Percentiles rank a stretch among this genome's conserved stretches.
Evolutionary conservation across 139 green algal genomes (phyloP).

Genomic region (Volvox africanus): DNA sequence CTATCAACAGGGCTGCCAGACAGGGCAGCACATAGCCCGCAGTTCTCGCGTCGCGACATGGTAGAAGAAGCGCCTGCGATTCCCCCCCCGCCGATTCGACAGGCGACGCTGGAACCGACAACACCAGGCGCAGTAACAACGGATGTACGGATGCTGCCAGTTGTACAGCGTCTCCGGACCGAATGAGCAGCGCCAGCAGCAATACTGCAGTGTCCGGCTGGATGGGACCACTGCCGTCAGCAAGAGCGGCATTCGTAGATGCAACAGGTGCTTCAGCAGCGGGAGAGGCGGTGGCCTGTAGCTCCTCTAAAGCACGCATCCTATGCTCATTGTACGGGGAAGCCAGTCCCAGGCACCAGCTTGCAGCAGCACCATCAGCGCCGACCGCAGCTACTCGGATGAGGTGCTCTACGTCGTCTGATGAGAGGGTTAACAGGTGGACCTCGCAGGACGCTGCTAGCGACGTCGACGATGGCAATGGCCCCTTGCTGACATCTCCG

Average conservation of each 20-base stretch:
- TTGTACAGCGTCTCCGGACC: background rate
- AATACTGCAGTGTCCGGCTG: background rate
- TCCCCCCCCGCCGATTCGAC: too few species aligned
- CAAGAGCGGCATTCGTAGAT: background rate
- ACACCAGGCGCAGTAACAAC: background rate
- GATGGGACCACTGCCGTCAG: background rate
- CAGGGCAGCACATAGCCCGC: background rate
- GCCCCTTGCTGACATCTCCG: background rate
- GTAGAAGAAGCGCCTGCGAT: background rate
- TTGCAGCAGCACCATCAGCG: background rate
- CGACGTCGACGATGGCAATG: background rate
- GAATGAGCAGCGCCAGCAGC: background rate
- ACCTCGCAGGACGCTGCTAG: background rate
- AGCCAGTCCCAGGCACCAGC: constrained; percentile 12
- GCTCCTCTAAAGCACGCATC: background rate
- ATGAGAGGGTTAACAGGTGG: background rate
- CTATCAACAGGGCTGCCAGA: background rate
- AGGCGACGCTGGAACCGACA: background rate
- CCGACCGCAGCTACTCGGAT: background rate
- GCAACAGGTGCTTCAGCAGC: too few species aligned
- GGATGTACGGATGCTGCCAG: background rate
- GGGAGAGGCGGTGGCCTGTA: background rate
- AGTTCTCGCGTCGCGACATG: background rate
- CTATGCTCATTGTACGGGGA: constrained; percentile 11
- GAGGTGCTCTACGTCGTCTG: background rate